A percentile compares a stretch with the other conserved stretches of the same genome.
These are phyloP conservation scores for Solanum hybrid DNA, from an alignment of 305 asterid species.

Conservation along the genomic window DNA sequence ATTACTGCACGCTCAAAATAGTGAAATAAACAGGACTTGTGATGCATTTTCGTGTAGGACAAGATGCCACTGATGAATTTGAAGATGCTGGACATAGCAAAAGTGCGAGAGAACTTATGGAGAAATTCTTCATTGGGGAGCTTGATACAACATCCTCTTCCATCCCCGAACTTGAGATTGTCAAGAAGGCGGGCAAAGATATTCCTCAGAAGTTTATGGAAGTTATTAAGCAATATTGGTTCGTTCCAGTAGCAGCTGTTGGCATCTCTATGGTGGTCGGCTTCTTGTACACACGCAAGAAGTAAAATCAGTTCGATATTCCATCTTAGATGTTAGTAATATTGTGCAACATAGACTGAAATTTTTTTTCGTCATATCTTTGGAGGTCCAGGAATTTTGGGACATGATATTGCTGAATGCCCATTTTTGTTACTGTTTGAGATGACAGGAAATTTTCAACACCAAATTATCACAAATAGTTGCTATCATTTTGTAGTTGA, in stretches of 20 bases:
- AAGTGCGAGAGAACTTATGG: slow-evolving; percentile 68
- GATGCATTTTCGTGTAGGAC: slow-evolving; percentile 28
- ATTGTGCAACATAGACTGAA: background rate
- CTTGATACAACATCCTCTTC: slow-evolving; percentile 41
- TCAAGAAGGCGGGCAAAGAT: slow-evolving; percentile 23
- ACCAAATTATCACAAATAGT: background rate
- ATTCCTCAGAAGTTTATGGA: slow-evolving; percentile 27
- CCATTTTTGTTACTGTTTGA: slow-evolving; percentile 2
- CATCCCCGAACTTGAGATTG: slow-evolving; percentile 46
- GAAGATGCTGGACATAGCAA: slow-evolving; percentile 95
- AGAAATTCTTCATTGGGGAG: slow-evolving; percentile 73
- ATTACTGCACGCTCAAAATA: background rate
- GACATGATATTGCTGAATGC: background rate
- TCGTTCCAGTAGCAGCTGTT: slow-evolving; percentile 38
- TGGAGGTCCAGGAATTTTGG: slow-evolving; percentile 1
- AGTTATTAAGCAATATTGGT: slow-evolving; percentile 56
- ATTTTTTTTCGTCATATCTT: background rate
- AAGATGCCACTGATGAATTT: slow-evolving; percentile 83
- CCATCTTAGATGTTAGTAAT: background rate
- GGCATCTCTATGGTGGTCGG: slow-evolving; percentile 49
- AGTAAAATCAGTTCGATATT: slow-evolving; percentile 13
- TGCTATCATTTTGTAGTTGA: background rate
- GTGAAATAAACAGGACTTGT: background rate
- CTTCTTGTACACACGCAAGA: slow-evolving; percentile 44
- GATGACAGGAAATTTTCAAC: background rate